phyloP scores from a whole-genome alignment of 129 eudicot species.

The Tagetes erecta region DNA sequence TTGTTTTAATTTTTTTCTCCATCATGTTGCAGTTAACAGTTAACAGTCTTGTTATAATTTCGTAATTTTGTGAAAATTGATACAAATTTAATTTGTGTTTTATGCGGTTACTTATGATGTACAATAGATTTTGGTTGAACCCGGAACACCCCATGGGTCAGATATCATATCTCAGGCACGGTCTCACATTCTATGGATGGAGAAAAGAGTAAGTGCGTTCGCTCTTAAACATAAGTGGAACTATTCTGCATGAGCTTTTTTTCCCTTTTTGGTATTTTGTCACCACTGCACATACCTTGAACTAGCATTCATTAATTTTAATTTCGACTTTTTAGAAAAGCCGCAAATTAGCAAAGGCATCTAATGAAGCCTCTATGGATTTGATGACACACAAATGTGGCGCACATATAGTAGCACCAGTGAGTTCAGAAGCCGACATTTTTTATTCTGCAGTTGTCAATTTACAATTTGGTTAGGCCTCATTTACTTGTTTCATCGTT shows the following conservation, averaged over 20 bases:
- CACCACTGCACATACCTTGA: constrained; percentile 10
- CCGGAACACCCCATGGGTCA: constrained; percentile 97
- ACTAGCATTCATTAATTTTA: constrained; percentile 14
- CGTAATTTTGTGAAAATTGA: not conserved
- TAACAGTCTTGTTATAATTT: constrained; percentile 1
- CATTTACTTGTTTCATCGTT: not conserved
- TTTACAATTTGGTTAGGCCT: constrained; percentile 9
- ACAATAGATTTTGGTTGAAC: constrained; percentile 84
- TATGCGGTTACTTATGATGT: constrained; percentile 18
- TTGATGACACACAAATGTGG: constrained; percentile 58
- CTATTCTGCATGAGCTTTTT: constrained; percentile 4
- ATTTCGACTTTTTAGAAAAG: constrained; percentile 48
- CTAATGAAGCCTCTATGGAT: constrained; percentile 43
- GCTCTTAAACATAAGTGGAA: not conserved
- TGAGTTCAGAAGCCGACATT: constrained; percentile 42
- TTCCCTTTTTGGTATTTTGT: not conserved
- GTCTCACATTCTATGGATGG: constrained; percentile 96
- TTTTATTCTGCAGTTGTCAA: not conserved
- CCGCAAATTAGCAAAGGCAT: constrained; percentile 53
- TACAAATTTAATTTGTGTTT: constrained; percentile 16
- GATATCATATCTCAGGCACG: constrained; percentile 87
- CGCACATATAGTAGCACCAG: constrained; percentile 90
- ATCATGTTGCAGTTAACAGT: not conserved
- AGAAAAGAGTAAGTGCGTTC: constrained; percentile 67
- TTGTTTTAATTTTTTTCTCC: not conserved